Evolutionary conservation across 768 basidiomycete species (phyloP).

Genomic region (Cystobasidium ongulense): DNA sequence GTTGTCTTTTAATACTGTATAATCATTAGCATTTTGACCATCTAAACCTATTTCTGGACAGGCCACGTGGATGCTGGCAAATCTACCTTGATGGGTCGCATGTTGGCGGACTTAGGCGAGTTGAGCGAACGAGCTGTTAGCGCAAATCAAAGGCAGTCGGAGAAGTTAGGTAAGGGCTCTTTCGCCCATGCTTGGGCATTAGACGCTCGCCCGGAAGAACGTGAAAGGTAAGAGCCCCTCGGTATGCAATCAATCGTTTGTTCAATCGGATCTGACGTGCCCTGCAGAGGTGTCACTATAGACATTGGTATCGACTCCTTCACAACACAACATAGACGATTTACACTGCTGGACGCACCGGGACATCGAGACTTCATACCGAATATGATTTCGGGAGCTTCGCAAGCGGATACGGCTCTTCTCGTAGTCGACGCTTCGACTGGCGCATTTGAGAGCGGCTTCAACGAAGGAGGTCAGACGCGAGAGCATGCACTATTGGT

Average conservation of each 20-base stretch:
- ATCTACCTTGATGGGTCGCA: conserved; percentile 89
- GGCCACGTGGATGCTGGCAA: conserved; percentile 99
- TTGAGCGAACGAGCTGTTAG: conserved; percentile 74
- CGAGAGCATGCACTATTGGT: conserved; percentile 99
- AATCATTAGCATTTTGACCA: not conserved
- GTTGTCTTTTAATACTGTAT: conserved; percentile 1
- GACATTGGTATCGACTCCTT: conserved; percentile 66
- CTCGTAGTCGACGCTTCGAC: conserved; percentile 82
- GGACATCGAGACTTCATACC: conserved; percentile 97
- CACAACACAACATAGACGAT: conserved; percentile 65
- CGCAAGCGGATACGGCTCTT: conserved; percentile 89
- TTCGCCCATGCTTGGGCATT: conserved; percentile 98
- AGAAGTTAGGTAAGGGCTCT: conserved; percentile 81
- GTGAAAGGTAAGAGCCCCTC: conserved; percentile 61
- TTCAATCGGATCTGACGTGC: not conserved
- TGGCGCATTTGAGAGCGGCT: conserved; percentile 98
- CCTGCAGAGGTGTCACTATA: conserved; percentile 85
- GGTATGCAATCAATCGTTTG: not conserved
- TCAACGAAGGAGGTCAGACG: conserved; percentile 99
- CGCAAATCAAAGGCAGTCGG: conserved; percentile 80
- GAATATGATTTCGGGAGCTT: conserved; percentile 98
- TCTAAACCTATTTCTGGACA: conserved; percentile 44
- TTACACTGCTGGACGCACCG: conserved; percentile 93
- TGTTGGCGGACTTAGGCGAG: conserved; percentile 83
- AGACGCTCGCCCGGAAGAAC: conserved; percentile 84